Percentiles rank a stretch among this genome's conserved stretches.
Conservation (phyloP, 306 rosid genomes). For the Luffa aegyptiaca region DNA sequence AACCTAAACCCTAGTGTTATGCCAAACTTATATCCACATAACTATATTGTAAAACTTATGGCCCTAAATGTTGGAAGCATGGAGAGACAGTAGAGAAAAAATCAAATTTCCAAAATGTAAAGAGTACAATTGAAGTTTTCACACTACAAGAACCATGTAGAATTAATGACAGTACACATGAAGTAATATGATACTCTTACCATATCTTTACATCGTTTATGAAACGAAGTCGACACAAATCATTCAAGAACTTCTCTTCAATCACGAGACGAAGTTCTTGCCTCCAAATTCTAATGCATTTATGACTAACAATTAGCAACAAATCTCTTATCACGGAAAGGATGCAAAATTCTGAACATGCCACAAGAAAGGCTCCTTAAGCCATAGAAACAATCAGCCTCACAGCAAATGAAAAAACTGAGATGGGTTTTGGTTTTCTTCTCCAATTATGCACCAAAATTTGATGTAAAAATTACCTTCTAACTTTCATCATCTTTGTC, state of each 20-base stretch:
- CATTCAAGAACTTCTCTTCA: background rate
- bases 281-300: background rate
- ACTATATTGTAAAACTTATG: background rate
- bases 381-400: background rate
- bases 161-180: background rate
- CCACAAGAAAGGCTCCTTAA: background rate
- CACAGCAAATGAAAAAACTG: background rate
- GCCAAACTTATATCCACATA: background rate
- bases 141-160: background rate
- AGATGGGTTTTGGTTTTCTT: background rate
- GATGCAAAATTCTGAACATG: background rate
- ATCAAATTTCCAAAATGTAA: background rate
- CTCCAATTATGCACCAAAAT: background rate
- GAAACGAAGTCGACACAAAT: background rate
- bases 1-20: background rate
- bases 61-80: background rate
- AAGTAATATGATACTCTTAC: background rate
- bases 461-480: background rate
- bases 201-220: background rate
- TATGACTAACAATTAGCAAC: background rate
- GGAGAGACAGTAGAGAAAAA: background rate
- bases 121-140: background rate
- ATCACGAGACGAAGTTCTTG: background rate
- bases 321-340: background rate
- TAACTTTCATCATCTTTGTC: conserved; percentile 38